These are phyloP conservation scores for Entoloma clypeatum DNA, from an alignment of 1,284 basidiomycete species.

Conservation along the genomic window DNA sequence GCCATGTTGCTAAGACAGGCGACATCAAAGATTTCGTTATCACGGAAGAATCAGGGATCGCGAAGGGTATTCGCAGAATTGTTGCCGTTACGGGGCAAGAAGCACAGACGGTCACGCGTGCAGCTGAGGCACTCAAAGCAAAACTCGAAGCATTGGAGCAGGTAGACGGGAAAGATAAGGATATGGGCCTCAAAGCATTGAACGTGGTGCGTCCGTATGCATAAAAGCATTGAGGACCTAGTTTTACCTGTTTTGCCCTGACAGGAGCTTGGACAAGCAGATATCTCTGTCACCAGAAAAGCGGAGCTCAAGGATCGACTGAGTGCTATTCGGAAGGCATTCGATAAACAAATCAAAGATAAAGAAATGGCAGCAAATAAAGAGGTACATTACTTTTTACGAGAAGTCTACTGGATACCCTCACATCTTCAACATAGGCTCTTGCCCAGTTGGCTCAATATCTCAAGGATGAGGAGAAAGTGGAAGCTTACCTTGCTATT, in stretches of 20 bases:
- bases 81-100: constrained; percentile 95
- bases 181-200: constrained; percentile 80
- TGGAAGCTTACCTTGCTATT: constrained; percentile 63
- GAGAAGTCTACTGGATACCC: background rate
- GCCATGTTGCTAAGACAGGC: constrained; percentile 91
- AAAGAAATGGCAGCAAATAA: constrained; percentile 78
- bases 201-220: constrained; percentile 56
- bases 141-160: constrained; percentile 66
- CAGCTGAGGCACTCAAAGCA: constrained; percentile 63
- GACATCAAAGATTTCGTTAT: constrained; percentile 97
- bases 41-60: constrained; percentile 94
- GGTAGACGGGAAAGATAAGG: constrained; percentile 78
- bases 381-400: constrained; percentile 45
- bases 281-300: constrained; percentile 87
- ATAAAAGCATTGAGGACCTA: background rate
- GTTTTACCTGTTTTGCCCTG: constrained; percentile 1
- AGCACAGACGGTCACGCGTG: constrained; percentile 76
- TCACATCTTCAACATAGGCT: constrained; percentile 43
- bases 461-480: constrained; percentile 75
- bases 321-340: constrained; percentile 70
- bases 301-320: constrained; percentile 77
- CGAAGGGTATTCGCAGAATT: constrained; percentile 95
- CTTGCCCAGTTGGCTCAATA: constrained; percentile 66
- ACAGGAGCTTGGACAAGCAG: constrained; percentile 87
- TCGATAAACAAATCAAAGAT: constrained; percentile 86